Evolutionary conservation across 177 flowering plant species (phyloP), one percentile per base, ranked within the genome.

Genomic region (Vitis hybrid): DNA sequence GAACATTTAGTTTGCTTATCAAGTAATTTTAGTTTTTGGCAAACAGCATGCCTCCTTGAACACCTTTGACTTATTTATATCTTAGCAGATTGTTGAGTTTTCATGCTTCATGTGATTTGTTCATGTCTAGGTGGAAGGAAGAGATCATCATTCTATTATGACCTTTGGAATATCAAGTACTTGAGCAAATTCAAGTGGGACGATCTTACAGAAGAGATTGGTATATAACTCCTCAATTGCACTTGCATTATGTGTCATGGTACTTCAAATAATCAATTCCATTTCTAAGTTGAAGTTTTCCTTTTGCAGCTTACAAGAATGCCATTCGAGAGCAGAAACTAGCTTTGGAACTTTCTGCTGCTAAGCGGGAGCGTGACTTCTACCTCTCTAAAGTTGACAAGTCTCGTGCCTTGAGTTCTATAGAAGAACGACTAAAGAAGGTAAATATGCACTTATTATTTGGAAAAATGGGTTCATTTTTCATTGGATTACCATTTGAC

Each of bases 131-230:
- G 98, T 79, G 99, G 98, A 74, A 90, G 73, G 88, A 95, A 88
- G 85, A 80, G 90, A 70, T 95, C 99, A 45, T 65, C 86, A 14
- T 88, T 91, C 70, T 90, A 84, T 77, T 92, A 85, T 80, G 99
- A 95, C 70, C 69, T 87, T 64, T 95, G 97, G 98, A 95, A 93
- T 76, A 90, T 95, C 81, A 93, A 93, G 82, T 95, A 93, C 73
- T 75, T 93, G 51, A 88, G 91, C 66, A 93, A 90, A 85, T 91
- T 93, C 81, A 95, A 95, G 73, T 95, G 99, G 99, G 98, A 93
- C 74, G 85, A 95, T 83, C 93, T 93, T 39, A 93, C 92, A 26
- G 92, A 80, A 70, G 98, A 93, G 75, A 81, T 79, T 68, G 95
- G 97, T 93, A 89, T 29, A 63, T 12, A 71, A 26, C 69, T 60